Conservation (phyloP, 2,329 filamentous ascomycete species). For the Fusarium temperatum region DNA sequence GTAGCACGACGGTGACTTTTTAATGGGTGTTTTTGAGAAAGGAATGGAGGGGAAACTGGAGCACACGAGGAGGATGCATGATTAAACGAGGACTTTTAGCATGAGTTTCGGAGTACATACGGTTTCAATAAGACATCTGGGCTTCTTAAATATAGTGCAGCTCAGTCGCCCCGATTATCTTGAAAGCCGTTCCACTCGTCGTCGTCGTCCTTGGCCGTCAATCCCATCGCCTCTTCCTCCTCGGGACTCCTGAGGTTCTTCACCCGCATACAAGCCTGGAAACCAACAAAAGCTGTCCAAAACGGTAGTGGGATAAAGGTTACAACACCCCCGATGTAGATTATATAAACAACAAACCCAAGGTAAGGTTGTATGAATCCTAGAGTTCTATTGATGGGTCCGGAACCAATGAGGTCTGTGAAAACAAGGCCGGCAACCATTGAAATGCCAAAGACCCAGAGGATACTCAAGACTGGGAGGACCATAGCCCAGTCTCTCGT, state of each 20-base stretch:
- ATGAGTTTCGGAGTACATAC: conserved; percentile 7
- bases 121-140: conserved; percentile 5
- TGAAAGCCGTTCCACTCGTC: conserved; percentile 19
- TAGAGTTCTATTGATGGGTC: conserved; percentile 1
- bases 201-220: conserved; percentile 8
- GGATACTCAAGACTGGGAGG: conserved; percentile 21
- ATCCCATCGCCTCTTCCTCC: conserved; percentile 12
- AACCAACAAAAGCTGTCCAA: conserved; percentile 28
- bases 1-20: conserved; percentile 8
- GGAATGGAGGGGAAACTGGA: not conserved
- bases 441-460: conserved; percentile 22
- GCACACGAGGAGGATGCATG: not conserved
- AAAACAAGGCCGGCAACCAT: not conserved
- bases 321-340: not conserved
- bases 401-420: conserved; percentile 8
- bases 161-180: conserved; percentile 10
- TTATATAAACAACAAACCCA: not conserved
- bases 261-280: conserved; percentile 23
- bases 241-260: conserved; percentile 7
- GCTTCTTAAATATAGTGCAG: not conserved
- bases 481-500: conserved; percentile 26
- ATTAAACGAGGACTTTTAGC: conserved; percentile 11
- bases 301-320: conserved; percentile 3
- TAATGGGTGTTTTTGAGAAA: not conserved
- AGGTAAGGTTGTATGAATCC: not conserved